A percentile compares a stretch with the other conserved stretches of the same genome.
Conservation (phyloP, 139 green algal genomes). For the Chlorella sp. region DNA sequence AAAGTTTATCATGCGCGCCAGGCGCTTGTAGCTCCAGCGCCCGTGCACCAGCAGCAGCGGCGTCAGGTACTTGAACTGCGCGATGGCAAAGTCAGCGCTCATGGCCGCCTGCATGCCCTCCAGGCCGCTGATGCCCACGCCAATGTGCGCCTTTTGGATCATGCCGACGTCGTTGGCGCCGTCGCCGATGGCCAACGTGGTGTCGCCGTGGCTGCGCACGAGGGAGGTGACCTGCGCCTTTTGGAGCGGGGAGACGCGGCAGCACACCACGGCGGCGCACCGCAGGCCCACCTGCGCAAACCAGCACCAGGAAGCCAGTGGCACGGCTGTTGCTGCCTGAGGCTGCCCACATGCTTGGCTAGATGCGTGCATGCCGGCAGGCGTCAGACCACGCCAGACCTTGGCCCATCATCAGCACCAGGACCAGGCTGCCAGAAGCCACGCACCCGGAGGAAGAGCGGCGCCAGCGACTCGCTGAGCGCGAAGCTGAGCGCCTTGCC, state of each 20-base stretch:
- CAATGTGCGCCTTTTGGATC: constrained; percentile 57
- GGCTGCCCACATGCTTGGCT: too few relatives aligned
- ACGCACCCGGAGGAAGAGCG: constrained; percentile 26
- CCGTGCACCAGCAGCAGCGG: constrained; percentile 81
- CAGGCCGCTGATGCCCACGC: constrained; percentile 93
- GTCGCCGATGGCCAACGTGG: constrained; percentile 94
- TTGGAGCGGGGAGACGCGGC: constrained; percentile 45
- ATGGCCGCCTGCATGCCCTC: constrained; percentile 96
- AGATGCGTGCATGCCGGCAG: neutral
- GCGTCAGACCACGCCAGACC: neutral
- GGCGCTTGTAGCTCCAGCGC: constrained; percentile 78
- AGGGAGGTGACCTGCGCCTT: constrained; percentile 48
- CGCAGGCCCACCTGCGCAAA: constrained; percentile 31
- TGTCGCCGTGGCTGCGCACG: constrained; percentile 51
- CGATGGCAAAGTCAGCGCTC: constrained; percentile 89
- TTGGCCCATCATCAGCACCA: neutral
- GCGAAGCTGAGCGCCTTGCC: constrained; percentile 72
- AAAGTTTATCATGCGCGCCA: constrained; percentile 71
- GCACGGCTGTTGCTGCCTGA: neutral
- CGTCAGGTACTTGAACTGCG: constrained; percentile 90
- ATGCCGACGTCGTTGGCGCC: constrained; percentile 99
- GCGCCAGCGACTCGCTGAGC: constrained; percentile 38
- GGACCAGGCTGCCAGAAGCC: neutral
- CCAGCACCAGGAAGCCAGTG: neutral
- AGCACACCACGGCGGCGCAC: constrained; percentile 66